phyloP scores from a whole-genome alignment of 495 filamentous ascomycete genomes.

The Sabuloglossum arenarium region DNA sequence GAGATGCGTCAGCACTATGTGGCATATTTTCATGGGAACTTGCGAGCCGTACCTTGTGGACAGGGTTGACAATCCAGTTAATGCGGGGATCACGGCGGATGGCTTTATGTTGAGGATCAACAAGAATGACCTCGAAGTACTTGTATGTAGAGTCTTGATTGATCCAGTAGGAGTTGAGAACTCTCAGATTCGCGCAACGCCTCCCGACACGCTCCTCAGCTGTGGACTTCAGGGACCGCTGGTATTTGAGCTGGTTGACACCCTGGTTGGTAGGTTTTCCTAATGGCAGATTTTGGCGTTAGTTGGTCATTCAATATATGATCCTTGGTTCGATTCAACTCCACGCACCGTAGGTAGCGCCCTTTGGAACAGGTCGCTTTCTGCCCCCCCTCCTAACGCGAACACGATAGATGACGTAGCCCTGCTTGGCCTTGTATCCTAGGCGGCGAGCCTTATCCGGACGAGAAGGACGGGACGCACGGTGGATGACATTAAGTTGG shows the following conservation, averaged over 20 bases:
- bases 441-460: slow-evolving; percentile 99
- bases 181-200: slow-evolving; percentile 93
- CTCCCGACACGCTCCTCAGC: slow-evolving; percentile 99
- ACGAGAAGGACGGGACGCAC: slow-evolving; percentile 90
- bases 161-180: slow-evolving; percentile 99
- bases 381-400: slow-evolving; percentile 94
- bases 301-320: neutral
- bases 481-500: slow-evolving; percentile 97
- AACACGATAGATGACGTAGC: slow-evolving; percentile 98
- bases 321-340: neutral
- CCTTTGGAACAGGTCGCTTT: slow-evolving; percentile 90
- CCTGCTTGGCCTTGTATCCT: slow-evolving; percentile 99
- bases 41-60: slow-evolving; percentile 54
- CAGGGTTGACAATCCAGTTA: slow-evolving; percentile 99
- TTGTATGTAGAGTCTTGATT: slow-evolving; percentile 99
- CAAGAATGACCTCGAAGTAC: slow-evolving; percentile 99
- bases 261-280: slow-evolving; percentile 99
- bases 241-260: slow-evolving; percentile 99
- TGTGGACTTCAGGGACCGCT: slow-evolving; percentile 89
- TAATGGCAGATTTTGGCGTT: slow-evolving; percentile 17
- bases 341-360: slow-evolving; percentile 84
- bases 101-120: slow-evolving; percentile 99
- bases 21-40: neutral
- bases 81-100: slow-evolving; percentile 97
- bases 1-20: slow-evolving; percentile 11